Base-by-base conservation (phyloP, 2,329 filamentous ascomycete species). In the Claviceps sorghi region DNA sequence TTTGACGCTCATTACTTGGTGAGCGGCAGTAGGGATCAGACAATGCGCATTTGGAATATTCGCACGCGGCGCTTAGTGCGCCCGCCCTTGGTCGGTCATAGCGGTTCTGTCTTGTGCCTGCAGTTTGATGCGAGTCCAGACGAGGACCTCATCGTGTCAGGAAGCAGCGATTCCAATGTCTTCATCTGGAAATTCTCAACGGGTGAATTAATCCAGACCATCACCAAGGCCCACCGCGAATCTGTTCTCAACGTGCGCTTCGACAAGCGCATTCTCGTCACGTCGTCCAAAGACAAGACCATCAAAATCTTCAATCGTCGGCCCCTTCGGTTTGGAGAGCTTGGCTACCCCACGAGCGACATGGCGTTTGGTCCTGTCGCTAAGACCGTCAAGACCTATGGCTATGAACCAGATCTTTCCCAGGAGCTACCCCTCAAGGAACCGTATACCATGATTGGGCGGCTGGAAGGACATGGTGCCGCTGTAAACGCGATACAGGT, bases 401-500 rank as follows among this genome's bases (percentile, higher is more conserved):
- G 77, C 2, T 78, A 75, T 55, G 74, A 75, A 29, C 70, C 69
- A 0, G 70, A 77, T 48, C 64, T 71, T 1, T 58, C 64, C 5
- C 62, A 65, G 42, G 74, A 77, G 51, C 62, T 79, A 13, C 73
- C 76, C 0, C 61, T 78, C 45, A 77, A 72, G 48, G 76, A 80
- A 9, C 76, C 88, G 0, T 95, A 85, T 64, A 83, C 80, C 15
- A 77, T 90, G 60, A 82, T 98, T 40, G 87, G 87, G 62, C 83
- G 77, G 0, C 71, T 98, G 9, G 80, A 86, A 55, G 91, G 91
- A 1, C 93, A 98, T 60, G 79, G 79, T 46, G 93, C 93, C 4
- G 93, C 93, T 1, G 91, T 98, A 49, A 98, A 98, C 63, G 91
- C 93, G 1, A 93, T 98, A 36, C 90, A 97, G 64, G 87, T 98